Base-by-base conservation (phyloP, 345 rosid genomes). In the Schrenkiella parvula region DNA sequence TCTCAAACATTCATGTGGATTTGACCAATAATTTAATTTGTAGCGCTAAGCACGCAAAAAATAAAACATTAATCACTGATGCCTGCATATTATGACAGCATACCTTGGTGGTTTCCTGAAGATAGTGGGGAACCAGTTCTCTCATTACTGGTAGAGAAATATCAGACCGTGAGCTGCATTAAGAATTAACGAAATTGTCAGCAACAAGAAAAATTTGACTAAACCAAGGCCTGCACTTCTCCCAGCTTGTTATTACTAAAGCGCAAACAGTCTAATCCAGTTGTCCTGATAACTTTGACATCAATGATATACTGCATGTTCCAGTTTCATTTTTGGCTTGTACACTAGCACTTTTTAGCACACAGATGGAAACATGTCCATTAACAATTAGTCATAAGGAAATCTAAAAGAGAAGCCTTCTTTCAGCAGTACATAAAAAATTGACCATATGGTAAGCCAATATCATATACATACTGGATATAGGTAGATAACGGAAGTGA, bases 71-170 rank as follows among this genome's bases (percentile, higher is more conserved):
- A 23, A 53, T 21, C 41, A 17, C 48, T 43, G 68, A 52, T 68
- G 53, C 51, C 42, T 52, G 64, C 63, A 66, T 17, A 65, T 50
- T 54, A 71, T 60, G 62, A 28, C 28, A 66, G 64, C 82, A 58
- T 85, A 95, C 99, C 95, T 91, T 95, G 75, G 92, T 84, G 18
- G 83, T 63, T 71, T 91, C 97, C 78, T 88, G 98, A 68, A 95
- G 98, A 84, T 95, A 95, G 81, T 95, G 96, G 13, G 98, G 98
- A 83, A 88, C 84, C 81, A 95, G 83, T 78, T 95, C 98, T 87
- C 84, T 95, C 88, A 88, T 84, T 48, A 95, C 87, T 43, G 98
- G 99, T 78, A 95, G 83, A 74, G 95, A 86, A 81, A 95, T 88
- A 82, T 95, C 99, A 78, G 99, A 84, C 69, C 91, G 87, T 79